A percentile compares a stretch with the other conserved stretches of the same genome.
phyloP scores from a whole-genome alignment of 192 early-diverging fungal species.

The Coemansia brasiliensis region DNA sequence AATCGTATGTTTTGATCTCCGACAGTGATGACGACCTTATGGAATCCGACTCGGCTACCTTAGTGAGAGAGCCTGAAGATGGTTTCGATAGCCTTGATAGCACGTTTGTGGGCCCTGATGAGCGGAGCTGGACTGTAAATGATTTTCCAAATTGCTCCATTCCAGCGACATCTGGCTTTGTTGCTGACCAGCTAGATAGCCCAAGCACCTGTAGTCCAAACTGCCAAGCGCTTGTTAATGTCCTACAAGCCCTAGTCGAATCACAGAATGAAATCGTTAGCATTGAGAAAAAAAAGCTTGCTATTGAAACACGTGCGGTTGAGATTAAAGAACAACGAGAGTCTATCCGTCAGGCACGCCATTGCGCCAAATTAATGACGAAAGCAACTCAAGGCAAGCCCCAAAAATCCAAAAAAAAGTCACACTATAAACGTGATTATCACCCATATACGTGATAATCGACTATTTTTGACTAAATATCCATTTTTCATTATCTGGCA shows the following conservation, averaged over 20 bases:
- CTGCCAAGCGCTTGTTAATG: neutral
- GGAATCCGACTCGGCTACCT: neutral
- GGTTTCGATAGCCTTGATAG: neutral
- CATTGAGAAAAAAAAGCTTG: neutral
- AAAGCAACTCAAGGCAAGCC: neutral
- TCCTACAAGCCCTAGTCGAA: neutral
- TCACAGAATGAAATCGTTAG: neutral
- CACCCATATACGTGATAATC: too few relatives aligned
- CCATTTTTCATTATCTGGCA: too few relatives aligned
- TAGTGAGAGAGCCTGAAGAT: neutral
- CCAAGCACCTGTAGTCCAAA: neutral
- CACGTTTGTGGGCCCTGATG: constrained; percentile 5
- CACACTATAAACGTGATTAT: too few relatives aligned
- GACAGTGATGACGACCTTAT: neutral
- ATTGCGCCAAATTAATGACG: neutral
- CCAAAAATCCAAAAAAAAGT: neutral
- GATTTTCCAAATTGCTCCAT: neutral
- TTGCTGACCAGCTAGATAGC: too few relatives aligned
- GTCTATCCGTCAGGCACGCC: neutral
- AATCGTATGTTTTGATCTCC: neutral
- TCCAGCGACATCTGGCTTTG: neutral
- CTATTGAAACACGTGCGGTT: neutral
- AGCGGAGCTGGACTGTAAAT: neutral
- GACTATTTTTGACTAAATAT: too few relatives aligned
- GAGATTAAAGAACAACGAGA: neutral